Evolutionary conservation across 176 grass and related monocot genomes (phyloP).

Genomic region (Ensete ventricosum): DNA sequence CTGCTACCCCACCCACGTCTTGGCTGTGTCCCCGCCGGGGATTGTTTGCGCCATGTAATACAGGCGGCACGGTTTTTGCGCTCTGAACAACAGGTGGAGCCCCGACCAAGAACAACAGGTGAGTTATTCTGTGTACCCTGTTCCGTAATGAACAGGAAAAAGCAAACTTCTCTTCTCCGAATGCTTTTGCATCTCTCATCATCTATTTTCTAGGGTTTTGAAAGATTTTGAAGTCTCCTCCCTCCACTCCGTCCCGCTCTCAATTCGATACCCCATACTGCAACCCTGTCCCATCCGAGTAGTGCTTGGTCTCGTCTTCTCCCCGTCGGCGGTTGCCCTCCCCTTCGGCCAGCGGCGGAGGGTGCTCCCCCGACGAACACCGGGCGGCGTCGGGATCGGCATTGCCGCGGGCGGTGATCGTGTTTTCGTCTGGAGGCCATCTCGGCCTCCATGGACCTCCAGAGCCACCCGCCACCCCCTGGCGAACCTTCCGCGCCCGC

Average conservation of each 20-base stretch:
- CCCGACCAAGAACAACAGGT: no score
- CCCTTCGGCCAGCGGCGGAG: not conserved
- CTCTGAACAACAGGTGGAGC: no score
- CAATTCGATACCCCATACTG: not conserved
- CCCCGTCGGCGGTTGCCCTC: not conserved
- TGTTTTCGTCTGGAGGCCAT: not conserved
- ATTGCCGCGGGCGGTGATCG: not conserved
- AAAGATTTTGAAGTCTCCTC: not conserved
- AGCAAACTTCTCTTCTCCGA: no score
- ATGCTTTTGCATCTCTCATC: not conserved
- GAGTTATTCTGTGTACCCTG: no score
- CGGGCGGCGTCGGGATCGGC: not conserved
- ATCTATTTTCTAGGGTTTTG: not conserved
- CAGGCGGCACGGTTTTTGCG: no score
- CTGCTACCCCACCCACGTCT: no score
- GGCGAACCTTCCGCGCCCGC: not conserved
- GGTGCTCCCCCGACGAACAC: not conserved
- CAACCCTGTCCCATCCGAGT: not conserved
- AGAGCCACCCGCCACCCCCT: not conserved
- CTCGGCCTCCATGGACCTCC: slow-evolving; percentile 5
- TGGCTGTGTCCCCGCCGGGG: no score
- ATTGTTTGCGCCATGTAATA: no score
- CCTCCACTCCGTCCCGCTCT: not conserved
- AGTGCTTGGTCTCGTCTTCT: not conserved
- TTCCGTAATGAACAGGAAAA: no score